A percentile compares a stretch with the other conserved stretches of the same genome.
Evolutionary conservation across 371 early-diverging fungal species (phyloP).

Genomic region (Zychaea mexicana): DNA sequence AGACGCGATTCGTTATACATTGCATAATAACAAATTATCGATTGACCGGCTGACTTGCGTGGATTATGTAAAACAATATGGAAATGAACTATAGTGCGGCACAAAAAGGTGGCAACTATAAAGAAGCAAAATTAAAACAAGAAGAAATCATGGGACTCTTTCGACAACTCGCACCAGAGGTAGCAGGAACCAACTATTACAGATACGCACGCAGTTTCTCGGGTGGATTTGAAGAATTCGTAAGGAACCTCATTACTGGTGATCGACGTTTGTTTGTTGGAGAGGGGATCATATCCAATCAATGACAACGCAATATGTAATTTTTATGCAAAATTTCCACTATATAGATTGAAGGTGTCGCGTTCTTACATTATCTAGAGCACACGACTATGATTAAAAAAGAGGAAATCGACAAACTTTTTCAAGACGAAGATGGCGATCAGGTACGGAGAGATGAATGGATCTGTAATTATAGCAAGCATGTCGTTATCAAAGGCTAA

Average conservation of each 20-base stretch:
- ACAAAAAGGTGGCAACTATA: conserved; percentile 11
- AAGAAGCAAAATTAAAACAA: conserved; percentile 52
- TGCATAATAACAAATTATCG: no score
- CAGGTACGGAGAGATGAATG: conserved; percentile 28
- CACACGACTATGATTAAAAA: conserved; percentile 49
- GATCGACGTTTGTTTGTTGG: no score
- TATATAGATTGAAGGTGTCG: conserved; percentile 62
- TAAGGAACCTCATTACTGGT: background rate
- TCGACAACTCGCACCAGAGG: conserved; percentile 42
- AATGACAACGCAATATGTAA: background rate
- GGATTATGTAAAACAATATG: no score
- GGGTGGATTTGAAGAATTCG: conserved; percentile 59
- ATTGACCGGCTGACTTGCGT: no score
- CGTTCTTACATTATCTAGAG: conserved; percentile 57
- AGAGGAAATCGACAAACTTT: conserved; percentile 44
- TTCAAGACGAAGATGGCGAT: conserved; percentile 34
- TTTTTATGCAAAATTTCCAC: no score
- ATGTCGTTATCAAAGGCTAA: background rate
- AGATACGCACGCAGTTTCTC: conserved; percentile 53
- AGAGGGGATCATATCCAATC: no score
- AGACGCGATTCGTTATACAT: no score
- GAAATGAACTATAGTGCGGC: conserved; percentile 3
- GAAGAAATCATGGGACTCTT: conserved; percentile 54
- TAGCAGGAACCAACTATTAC: conserved; percentile 55
- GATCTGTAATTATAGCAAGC: no score